Percentiles rank a stretch among this genome's conserved stretches.
phyloP scores from a whole-genome alignment of 1,284 basidiomycete species.

The Boletus calvinii region DNA sequence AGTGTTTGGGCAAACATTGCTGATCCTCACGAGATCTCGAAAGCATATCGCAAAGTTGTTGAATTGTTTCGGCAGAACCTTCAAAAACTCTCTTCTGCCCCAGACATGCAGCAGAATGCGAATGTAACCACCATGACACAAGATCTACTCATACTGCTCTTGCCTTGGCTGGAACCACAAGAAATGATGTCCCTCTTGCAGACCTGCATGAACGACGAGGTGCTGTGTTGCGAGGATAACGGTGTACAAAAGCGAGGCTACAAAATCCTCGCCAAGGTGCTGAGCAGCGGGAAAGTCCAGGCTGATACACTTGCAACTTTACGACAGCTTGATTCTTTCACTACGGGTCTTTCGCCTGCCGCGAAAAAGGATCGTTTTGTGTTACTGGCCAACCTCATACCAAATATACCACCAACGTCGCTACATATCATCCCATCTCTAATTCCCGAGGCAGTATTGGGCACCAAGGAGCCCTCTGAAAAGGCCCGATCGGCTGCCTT shows the following conservation, averaged over 20 bases:
- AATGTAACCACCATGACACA: slow-evolving; percentile 70
- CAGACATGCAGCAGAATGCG: slow-evolving; percentile 31
- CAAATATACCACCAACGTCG: slow-evolving; percentile 65
- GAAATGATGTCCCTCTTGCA: slow-evolving; percentile 68
- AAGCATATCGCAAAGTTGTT: slow-evolving; percentile 81
- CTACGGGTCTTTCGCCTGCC: slow-evolving; percentile 71
- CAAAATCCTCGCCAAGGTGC: slow-evolving; percentile 77
- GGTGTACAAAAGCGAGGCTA: slow-evolving; percentile 96
- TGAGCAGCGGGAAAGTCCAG: slow-evolving; percentile 59
- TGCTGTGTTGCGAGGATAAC: slow-evolving; percentile 75
- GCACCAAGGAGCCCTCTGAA: slow-evolving; percentile 97
- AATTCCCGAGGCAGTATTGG: slow-evolving; percentile 95
- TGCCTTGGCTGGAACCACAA: slow-evolving; percentile 69
- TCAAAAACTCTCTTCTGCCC: slow-evolving; percentile 34
- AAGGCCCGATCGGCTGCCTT: slow-evolving; percentile 89
- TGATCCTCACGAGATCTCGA: slow-evolving; percentile 68
- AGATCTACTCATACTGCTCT: slow-evolving; percentile 85
- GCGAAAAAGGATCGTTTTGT: slow-evolving; percentile 93
- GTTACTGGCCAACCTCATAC: slow-evolving; percentile 74
- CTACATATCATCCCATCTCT: slow-evolving; percentile 87
- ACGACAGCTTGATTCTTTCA: slow-evolving; percentile 60
- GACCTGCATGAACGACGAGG: slow-evolving; percentile 55
- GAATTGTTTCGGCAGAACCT: slow-evolving; percentile 78
- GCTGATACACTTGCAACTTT: slow-evolving; percentile 45
- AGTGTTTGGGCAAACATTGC: slow-evolving; percentile 85